These are phyloP conservation scores for Naganishia randhawae DNA, from an alignment of 768 basidiomycete species.

Conservation along the genomic window DNA sequence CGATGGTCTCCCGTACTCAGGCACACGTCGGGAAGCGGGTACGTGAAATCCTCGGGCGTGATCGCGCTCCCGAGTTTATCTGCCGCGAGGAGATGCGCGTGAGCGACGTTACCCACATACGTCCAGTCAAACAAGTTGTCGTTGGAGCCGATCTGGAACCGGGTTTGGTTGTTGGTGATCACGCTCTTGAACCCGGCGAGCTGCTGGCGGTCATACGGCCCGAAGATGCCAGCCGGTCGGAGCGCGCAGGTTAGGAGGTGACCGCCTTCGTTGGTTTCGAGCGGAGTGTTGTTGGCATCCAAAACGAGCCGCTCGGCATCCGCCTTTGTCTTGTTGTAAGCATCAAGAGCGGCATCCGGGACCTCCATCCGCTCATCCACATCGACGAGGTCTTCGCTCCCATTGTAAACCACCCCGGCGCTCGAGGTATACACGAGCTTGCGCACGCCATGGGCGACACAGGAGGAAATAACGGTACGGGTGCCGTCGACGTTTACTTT, in stretches of 20 bases:
- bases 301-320: constrained; percentile 79
- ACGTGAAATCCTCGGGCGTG: constrained; percentile 54
- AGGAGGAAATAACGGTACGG: constrained; percentile 74
- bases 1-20: constrained; percentile 64
- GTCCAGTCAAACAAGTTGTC: constrained; percentile 93
- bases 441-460: constrained; percentile 64
- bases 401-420: constrained; percentile 84
- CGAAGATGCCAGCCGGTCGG: constrained; percentile 91
- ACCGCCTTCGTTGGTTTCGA: constrained; percentile 57
- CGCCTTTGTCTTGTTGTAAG: constrained; percentile 91
- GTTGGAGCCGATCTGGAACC: constrained; percentile 91
- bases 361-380: constrained; percentile 80
- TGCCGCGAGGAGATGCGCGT: constrained; percentile 87
- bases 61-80: constrained; percentile 65
- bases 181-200: constrained; percentile 75
- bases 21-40: constrained; percentile 62
- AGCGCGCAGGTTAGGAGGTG: constrained; percentile 77
- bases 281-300: constrained; percentile 65
- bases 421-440: constrained; percentile 94
- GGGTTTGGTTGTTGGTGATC: constrained; percentile 74
- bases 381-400: constrained; percentile 66
- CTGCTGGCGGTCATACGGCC: constrained; percentile 86
- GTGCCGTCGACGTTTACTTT: constrained; percentile 82
- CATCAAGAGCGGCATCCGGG: constrained; percentile 73
- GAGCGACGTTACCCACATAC: constrained; percentile 91